Evolutionary conservation across 192 early-diverging fungal genomes (phyloP).

Genomic region (Coemansia sp.): DNA sequence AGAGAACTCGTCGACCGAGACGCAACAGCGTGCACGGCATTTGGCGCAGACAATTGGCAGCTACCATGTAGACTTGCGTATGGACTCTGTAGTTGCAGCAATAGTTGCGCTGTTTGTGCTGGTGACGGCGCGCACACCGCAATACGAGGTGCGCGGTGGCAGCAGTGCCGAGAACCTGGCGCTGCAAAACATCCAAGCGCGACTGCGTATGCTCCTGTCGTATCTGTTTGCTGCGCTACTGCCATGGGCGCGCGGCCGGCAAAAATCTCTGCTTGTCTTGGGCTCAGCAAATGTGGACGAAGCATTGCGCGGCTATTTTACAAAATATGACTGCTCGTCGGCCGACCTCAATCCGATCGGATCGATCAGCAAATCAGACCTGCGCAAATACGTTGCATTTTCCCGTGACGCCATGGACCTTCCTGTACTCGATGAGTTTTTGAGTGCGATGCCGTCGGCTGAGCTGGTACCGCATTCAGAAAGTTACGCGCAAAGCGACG

Average conservation of each 20-base stretch:
- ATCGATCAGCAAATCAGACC: slow-evolving; percentile 85
- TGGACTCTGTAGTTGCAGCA: slow-evolving; percentile 78
- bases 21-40: slow-evolving; percentile 72
- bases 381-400: slow-evolving; percentile 79
- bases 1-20: slow-evolving; percentile 83
- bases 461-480: slow-evolving; percentile 91
- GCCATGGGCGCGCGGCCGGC: slow-evolving; percentile 70
- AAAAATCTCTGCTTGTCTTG: slow-evolving; percentile 77
- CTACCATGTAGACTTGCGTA: slow-evolving; percentile 88
- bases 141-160: slow-evolving; percentile 84
- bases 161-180: slow-evolving; percentile 85
- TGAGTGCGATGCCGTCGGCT: slow-evolving; percentile 87
- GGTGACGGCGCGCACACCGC: slow-evolving; percentile 72
- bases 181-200: slow-evolving; percentile 95
- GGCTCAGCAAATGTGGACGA: slow-evolving; percentile 99
- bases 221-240: slow-evolving; percentile 95
- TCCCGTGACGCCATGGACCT: slow-evolving; percentile 64
- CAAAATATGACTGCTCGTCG: slow-evolving; percentile 98
- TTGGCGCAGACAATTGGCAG: slow-evolving; percentile 84
- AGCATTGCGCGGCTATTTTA: slow-evolving; percentile 93
- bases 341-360: slow-evolving; percentile 98
- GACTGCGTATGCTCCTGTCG: slow-evolving; percentile 91
- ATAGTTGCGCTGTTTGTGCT: slow-evolving; percentile 73
- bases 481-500: slow-evolving; percentile 83
- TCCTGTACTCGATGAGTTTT: slow-evolving; percentile 70